Base-by-base conservation (phyloP, 2,329 filamentous ascomycete genomes). In the Venturia nashicola region DNA sequence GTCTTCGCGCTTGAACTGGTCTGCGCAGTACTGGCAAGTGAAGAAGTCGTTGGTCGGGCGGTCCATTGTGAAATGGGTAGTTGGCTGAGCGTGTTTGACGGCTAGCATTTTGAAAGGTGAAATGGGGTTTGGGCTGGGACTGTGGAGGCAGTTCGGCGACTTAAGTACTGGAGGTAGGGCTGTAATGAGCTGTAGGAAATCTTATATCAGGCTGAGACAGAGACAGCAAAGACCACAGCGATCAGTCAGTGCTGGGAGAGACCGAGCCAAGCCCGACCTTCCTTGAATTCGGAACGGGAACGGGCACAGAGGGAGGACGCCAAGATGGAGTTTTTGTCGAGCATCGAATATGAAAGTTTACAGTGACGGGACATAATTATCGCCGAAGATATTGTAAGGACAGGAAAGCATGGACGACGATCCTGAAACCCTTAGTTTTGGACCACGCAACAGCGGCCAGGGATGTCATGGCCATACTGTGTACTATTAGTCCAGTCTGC, bases 1-100 rank as follows among this genome's bases (percentile, higher is more conserved):
- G 63, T 66, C 65, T 20, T 66, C 65, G 51, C 65, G 62, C 55
- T 63, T 62, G 61, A 66, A 66, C 43, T 60, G 57, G 46, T 66
- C 65, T 46, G 54, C 16, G 59, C 65, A 66, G 63, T 66, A 60
- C 36, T 40, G 44, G 63, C 65, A 66, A 62, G 61, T 64, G 65
- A 63, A 65, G 61, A 61, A 65, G 40, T 61, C 64, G 23, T 57
- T 57, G 5, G 27, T 36, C 27, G 51, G 51, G 16, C 51, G 51
- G 27, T 57, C 51, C 51, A 57, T 57, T 57, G 51, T 57, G 51
- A 57, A 57, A 57, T 34, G 27, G 51, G 51, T 18, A 57, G 51
- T 16, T 57, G 51, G 51, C 16, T 57, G 51, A 36, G 51, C 32
- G 14, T 34, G 51, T 57, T 57, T 57, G 51, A 57, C 51, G 51